phyloP scores from a whole-genome alignment of 352 stramenopile genomes.

The Globisporangium iwayamae region DNA sequence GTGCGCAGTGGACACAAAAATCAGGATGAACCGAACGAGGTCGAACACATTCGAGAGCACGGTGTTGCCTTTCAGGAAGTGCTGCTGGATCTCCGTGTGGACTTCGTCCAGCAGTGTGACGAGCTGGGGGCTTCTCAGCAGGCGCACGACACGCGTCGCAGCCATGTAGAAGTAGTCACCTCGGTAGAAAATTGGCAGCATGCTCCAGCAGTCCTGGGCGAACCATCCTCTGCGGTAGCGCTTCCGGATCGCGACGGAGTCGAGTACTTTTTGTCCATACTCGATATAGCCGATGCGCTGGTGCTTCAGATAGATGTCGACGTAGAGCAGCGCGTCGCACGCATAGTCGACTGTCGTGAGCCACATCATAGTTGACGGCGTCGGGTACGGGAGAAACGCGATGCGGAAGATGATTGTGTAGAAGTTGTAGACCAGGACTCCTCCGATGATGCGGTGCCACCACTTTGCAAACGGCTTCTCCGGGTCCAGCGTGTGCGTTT shows the following conservation, averaged over 20 bases:
- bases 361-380: slow-evolving; percentile 17
- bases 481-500: slow-evolving; percentile 32
- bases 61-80: slow-evolving; percentile 39
- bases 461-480: slow-evolving; percentile 39
- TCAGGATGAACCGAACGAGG: slow-evolving; percentile 51
- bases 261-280: slow-evolving; percentile 39
- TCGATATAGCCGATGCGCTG: slow-evolving; percentile 36
- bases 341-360: slow-evolving; percentile 39
- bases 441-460: slow-evolving; percentile 52
- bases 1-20: slow-evolving; percentile 53
- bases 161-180: slow-evolving; percentile 37
- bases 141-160: slow-evolving; percentile 30
- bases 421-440: slow-evolving; percentile 57
- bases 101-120: slow-evolving; percentile 33
- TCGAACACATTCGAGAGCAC: slow-evolving; percentile 46
- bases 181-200: slow-evolving; percentile 40
- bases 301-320: slow-evolving; percentile 40
- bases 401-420: slow-evolving; percentile 48
- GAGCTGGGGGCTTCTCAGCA: slow-evolving; percentile 46
- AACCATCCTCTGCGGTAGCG: slow-evolving; percentile 30
- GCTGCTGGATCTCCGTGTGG: slow-evolving; percentile 46
- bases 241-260: slow-evolving; percentile 29
- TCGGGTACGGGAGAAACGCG: slow-evolving; percentile 38
- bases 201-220: slow-evolving; percentile 36
- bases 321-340: slow-evolving; percentile 31